Evolutionary conservation across 2,329 filamentous ascomycete species (phyloP).

Genomic region (Thielaviopsis euricoi): DNA sequence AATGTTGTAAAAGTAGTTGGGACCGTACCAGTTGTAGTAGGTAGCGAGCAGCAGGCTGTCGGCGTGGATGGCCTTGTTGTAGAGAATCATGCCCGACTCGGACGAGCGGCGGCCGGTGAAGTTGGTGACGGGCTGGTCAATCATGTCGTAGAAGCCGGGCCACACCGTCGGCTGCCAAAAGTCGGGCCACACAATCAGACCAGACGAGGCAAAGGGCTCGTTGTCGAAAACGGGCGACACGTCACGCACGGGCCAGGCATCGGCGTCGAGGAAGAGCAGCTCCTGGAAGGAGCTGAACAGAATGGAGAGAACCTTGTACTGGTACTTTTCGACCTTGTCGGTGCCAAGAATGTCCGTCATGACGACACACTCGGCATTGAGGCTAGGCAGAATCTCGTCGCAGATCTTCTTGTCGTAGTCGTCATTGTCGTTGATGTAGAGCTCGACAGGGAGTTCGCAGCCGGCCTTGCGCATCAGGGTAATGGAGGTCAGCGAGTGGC

Average conservation of each 20-base stretch:
- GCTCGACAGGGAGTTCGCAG: conserved; percentile 29
- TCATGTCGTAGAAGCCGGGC: conserved; percentile 27
- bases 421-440: conserved; percentile 20
- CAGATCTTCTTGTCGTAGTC: conserved; percentile 20
- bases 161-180: conserved; percentile 29
- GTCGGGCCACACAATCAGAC: conserved; percentile 41
- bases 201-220: conserved; percentile 33
- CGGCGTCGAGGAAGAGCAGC: conserved; percentile 41
- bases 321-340: conserved; percentile 25
- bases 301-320: conserved; percentile 40
- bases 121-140: conserved; percentile 19
- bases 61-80: conserved; percentile 30
- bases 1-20: conserved; percentile 32
- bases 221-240: conserved; percentile 28
- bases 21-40: conserved; percentile 40
- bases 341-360: conserved; percentile 17
- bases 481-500: conserved; percentile 31
- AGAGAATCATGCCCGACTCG: conserved; percentile 31
- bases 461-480: conserved; percentile 34
- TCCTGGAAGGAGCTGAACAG: conserved; percentile 42
- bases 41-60: conserved; percentile 30
- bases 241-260: conserved; percentile 30
- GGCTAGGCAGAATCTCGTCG: conserved; percentile 16
- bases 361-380: conserved; percentile 20
- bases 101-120: conserved; percentile 21